phyloP scores from a whole-genome alignment of 371 early-diverging fungal species.

The Globomyces sp. region DNA sequence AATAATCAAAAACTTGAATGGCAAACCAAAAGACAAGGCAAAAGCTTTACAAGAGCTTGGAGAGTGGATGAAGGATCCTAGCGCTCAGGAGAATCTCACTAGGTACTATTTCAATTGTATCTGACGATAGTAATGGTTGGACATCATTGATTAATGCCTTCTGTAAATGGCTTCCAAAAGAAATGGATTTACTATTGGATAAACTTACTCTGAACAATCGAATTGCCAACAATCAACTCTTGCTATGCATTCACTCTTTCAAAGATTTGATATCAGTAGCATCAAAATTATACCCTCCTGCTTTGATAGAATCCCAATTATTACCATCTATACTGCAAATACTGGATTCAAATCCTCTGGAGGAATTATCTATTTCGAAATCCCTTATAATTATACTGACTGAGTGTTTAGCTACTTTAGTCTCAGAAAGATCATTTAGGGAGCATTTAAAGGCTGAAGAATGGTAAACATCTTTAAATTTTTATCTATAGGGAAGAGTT shows the following conservation, averaged over 20 bases:
- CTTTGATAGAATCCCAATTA: background rate
- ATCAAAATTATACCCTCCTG: background rate
- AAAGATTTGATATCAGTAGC: slow-evolving; percentile 5
- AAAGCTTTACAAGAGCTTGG: slow-evolving; percentile 1
- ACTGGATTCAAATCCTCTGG: background rate
- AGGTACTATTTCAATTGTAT: too few species aligned
- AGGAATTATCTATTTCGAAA: background rate
- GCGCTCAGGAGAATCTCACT: slow-evolving; percentile 1
- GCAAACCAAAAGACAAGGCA: slow-evolving; percentile 3
- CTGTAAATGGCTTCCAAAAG: background rate
- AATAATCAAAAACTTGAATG: slow-evolving; percentile 9
- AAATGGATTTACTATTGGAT: background rate
- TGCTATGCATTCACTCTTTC: background rate
- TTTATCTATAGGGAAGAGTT: too few species aligned
- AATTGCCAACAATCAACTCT: background rate
- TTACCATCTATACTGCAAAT: slow-evolving; percentile 4
- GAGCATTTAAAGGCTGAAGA: slow-evolving; percentile 2
- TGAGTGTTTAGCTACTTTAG: background rate
- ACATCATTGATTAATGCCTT: background rate
- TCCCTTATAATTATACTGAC: background rate
- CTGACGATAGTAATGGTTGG: background rate
- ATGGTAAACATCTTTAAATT: background rate
- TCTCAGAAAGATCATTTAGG: background rate
- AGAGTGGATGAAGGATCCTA: slow-evolving; percentile 9
- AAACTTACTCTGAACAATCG: slow-evolving; percentile 1